Conservation (phyloP, 2,329 filamentous ascomycete species). For the Fusarium austroafricanum region DNA sequence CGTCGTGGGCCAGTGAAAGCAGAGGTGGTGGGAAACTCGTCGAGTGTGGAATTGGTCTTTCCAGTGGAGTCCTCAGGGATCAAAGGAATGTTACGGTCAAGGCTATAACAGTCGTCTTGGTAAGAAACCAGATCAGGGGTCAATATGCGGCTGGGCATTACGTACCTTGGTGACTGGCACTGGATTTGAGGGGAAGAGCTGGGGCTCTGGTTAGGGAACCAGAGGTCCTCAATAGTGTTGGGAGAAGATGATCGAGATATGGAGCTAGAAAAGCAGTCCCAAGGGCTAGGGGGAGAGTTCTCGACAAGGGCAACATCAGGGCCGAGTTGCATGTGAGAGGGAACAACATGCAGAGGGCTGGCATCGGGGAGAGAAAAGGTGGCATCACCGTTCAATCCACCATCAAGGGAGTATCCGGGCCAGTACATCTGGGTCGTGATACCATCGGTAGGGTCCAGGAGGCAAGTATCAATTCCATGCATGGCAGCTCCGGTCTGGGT, state of each 20-base stretch:
- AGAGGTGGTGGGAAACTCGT: conserved; percentile 48
- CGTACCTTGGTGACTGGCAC: conserved; percentile 67
- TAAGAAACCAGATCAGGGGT: conserved; percentile 37
- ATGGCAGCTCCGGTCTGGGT: conserved; percentile 53
- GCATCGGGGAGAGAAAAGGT: conserved; percentile 58
- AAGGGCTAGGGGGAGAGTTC: conserved; percentile 64
- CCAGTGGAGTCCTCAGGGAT: conserved; percentile 46
- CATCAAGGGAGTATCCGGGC: conserved; percentile 59
- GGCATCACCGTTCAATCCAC: conserved; percentile 57
- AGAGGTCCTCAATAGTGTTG: conserved; percentile 62
- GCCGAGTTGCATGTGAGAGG: conserved; percentile 66
- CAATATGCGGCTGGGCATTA: conserved; percentile 39
- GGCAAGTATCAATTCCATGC: conserved; percentile 63
- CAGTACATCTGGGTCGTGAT: conserved; percentile 64
- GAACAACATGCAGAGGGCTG: conserved; percentile 64
- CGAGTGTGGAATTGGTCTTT: conserved; percentile 43
- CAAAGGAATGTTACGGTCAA: conserved; percentile 49
- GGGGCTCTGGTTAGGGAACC: conserved; percentile 53
- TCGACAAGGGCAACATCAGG: conserved; percentile 62
- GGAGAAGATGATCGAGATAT: conserved; percentile 65
- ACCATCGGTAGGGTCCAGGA: conserved; percentile 61
- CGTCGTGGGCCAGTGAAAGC: conserved; percentile 59
- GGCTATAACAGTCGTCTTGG: conserved; percentile 42
- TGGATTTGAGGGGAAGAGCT: conserved; percentile 63
- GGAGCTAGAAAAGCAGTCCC: conserved; percentile 64